Evolutionary conservation across 140 eudicot genomes (phyloP).

Genomic region (Ambrosia hybrid): DNA sequence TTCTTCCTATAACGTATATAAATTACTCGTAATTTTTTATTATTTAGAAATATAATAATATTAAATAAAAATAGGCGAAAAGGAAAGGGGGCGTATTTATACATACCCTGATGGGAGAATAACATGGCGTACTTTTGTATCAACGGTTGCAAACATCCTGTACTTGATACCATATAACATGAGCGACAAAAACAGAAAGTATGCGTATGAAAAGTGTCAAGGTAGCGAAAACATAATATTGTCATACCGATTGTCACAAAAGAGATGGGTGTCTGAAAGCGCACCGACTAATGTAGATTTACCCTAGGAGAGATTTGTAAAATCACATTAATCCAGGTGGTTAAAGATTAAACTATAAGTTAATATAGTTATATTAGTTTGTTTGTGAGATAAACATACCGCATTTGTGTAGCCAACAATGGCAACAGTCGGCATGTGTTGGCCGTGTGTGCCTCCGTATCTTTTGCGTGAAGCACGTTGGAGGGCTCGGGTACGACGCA

Average conservation of each 20-base stretch:
- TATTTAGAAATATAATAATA: neutral
- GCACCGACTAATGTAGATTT: constrained; percentile 92
- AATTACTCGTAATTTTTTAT: neutral
- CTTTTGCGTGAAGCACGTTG: constrained; percentile 93
- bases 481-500: constrained; percentile 91
- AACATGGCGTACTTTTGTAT: constrained; percentile 80
- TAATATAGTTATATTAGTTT: neutral
- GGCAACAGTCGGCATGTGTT: constrained; percentile 82
- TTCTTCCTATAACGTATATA: constrained; percentile 58
- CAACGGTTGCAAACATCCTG: constrained; percentile 98
- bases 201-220: neutral
- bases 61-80: neutral
- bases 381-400: constrained; percentile 41
- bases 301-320: constrained; percentile 52
- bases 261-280: constrained; percentile 70
- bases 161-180: constrained; percentile 10
- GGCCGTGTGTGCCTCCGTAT: constrained; percentile 59
- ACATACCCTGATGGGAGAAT: constrained; percentile 95
- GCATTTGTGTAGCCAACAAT: constrained; percentile 99
- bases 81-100: neutral
- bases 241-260: constrained; percentile 85
- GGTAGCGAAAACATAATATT: neutral
- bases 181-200: constrained; percentile 9
- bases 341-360: neutral
- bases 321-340: constrained; percentile 1